A percentile compares a stretch with the other conserved stretches of the same genome.
These are phyloP conservation scores for Penicillium thymicola DNA, from an alignment of 2,329 filamentous ascomycete genomes.

Conservation along the genomic window DNA sequence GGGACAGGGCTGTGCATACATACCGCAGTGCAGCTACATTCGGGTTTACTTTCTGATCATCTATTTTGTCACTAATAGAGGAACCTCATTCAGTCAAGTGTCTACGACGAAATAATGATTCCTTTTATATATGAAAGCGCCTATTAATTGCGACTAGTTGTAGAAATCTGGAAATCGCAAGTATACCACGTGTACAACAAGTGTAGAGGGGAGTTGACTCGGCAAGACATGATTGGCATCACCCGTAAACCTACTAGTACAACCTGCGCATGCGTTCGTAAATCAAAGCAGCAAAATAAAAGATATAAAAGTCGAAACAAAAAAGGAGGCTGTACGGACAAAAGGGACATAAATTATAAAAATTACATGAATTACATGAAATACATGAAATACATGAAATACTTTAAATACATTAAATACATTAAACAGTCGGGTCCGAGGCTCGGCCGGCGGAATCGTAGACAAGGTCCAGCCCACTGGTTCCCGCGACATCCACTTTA, in stretches of 20 bases:
- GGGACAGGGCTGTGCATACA: too few species aligned
- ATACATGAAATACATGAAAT: background rate
- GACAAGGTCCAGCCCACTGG: background rate
- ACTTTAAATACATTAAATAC: background rate
- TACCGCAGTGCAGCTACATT: background rate
- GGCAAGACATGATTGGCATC: background rate
- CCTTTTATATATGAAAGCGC: too few species aligned
- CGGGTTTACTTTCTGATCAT: background rate
- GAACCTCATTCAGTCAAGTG: too few species aligned
- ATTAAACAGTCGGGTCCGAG: constrained; percentile 17
- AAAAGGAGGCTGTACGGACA: background rate
- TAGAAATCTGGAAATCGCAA: background rate
- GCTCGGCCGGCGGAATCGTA: constrained; percentile 17
- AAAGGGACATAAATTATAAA: background rate
- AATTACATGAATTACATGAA: background rate
- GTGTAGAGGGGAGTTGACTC: background rate
- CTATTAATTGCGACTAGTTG: background rate
- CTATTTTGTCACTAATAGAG: background rate
- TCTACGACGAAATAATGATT: background rate
- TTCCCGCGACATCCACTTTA: constrained; percentile 2
- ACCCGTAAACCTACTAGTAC: background rate
- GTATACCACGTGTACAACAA: background rate
- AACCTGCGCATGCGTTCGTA: background rate
- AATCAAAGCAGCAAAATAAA: background rate
- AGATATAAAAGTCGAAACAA: background rate